Base-by-base conservation (phyloP, 257 asterid species). In the Fraxinus excelsior region DNA sequence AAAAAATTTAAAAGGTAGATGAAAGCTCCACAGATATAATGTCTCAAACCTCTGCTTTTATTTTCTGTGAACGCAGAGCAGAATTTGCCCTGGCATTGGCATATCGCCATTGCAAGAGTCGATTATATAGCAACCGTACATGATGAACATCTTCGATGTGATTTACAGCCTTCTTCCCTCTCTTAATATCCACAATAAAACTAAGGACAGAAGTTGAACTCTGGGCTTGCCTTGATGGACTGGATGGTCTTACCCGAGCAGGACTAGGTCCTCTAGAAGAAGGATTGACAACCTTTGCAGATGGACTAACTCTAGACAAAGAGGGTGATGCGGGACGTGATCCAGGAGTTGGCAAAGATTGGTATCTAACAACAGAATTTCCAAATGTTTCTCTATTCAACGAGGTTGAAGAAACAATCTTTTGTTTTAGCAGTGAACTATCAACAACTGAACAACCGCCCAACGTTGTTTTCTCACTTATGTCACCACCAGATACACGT, bases 131-230 rank as follows among this genome's bases (percentile, higher is more conserved):
- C 58, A 95, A 77, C 81, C 99, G 86, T 82, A 95, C 76, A 66
- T 88, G 92, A 87, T 95, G 98, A 79, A 84, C 98, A 84, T 95
- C 96, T 75, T 91, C 99, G n/a, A 91, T 86, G 74, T 90, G 92
- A 85, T 81, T 87, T 34, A 87, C 96, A 65, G 87, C 85, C 83
- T 91, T 91, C 84, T 90, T 90, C 70, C 88, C 94, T 69, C 83
- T 89, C 78, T 79, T 91, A 68, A 93, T 91, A 83, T 95, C 98
- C 44, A 87, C 89, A 76, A 93, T 88, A 84, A 90, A 95, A 79
- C 91, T 91, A 75, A 93, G 92, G 68, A 91, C 98, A 67, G 97
- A 90, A 81, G 89, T 86, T 66, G 93, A 80, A 81, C 77, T 85
- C 75, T 80, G 90, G 76, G 95, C 80, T 79, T 87, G 94, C 77